Base-by-base conservation (phyloP, 768 basidiomycete genomes). In the Pholiota conissans region DNA sequence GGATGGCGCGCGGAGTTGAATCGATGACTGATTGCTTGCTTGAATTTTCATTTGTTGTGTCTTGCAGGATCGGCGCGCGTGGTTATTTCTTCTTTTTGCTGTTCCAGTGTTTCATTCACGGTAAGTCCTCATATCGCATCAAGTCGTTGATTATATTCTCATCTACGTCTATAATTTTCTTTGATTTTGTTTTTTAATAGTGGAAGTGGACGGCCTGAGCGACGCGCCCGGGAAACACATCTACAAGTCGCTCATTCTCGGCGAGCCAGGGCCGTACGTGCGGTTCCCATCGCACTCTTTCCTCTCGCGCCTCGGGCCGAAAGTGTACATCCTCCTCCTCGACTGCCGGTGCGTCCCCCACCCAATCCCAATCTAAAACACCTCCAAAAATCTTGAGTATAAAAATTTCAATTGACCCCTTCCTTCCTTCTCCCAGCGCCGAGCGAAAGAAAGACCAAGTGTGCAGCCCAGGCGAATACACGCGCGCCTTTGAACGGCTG, bases 61-160 rank as follows among this genome's bases (percentile, higher is more conserved):
- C n/a, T 93, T 94, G 26, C 16, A 57, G 90, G 9, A 90, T 98
- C 52, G 95, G 95, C 10, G 72, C 84, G 0, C 77, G 90, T 61
- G 93, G 89, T n/a, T 97, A 95, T 73, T 95, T 95, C 71, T 95
- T 87, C 78, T 99, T 87, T 74, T 77, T 96, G 20, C 78, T 99
- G 1, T 98, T 99, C 78, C 96, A 99, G 64, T 92, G 91, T 63
- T 95, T 95, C 70, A 84, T 90, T 64, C 87, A 89, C 61, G 83
- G 91, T 90, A 63, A 51, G 61, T 39, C 20, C 52, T 28, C 16
- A 27, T 11, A 49, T 11, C 13, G 24, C 48, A 26, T 24, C 10
- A 48, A 5, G 5, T 34, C n/a, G 9, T 37, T 35, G 10, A 54
- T 39, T 39, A 52, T 51, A 14, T 13, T 27, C 57, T 49, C 47